A percentile compares a stretch with the other conserved stretches of the same genome.
These are phyloP conservation scores for Wilcoxina mikolae DNA, from an alignment of 495 filamentous ascomycete genomes.

Conservation along the genomic window DNA sequence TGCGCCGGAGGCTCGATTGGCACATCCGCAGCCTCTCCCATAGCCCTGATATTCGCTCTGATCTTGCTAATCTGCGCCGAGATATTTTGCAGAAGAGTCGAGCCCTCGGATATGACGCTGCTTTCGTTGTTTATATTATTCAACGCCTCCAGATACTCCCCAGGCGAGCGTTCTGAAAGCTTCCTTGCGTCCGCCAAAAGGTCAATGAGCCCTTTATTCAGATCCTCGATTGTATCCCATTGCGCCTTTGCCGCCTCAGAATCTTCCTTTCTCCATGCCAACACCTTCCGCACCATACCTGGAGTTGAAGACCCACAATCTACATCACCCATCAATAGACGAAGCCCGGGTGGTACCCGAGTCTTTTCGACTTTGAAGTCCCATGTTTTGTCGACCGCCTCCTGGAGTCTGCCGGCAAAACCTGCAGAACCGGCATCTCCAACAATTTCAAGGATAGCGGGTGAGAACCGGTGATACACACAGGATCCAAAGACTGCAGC, in stretches of 20 bases:
- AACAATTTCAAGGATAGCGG: constrained; percentile 49
- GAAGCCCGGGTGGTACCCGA: constrained; percentile 46
- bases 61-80: constrained; percentile 29
- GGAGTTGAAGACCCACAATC: constrained; percentile 88
- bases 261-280: constrained; percentile 63
- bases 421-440: constrained; percentile 46
- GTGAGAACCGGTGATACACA: constrained; percentile 80
- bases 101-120: constrained; percentile 28
- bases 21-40: constrained; percentile 60
- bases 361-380: constrained; percentile 42
- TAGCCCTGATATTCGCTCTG: constrained; percentile 47
- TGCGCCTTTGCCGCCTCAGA: constrained; percentile 48
- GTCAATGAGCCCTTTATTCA: constrained; percentile 55
- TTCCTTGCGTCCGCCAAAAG: constrained; percentile 39
- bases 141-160: constrained; percentile 25
- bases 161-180: constrained; percentile 26
- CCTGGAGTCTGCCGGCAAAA: constrained; percentile 51
- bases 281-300: constrained; percentile 82
- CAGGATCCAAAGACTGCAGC: constrained; percentile 82
- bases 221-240: constrained; percentile 57
- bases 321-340: constrained; percentile 85
- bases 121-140: constrained; percentile 12
- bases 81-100: constrained; percentile 25
- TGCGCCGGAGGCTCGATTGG: constrained; percentile 83
- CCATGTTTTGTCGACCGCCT: constrained; percentile 57